Evolutionary conservation across 2,329 filamentous ascomycete genomes (phyloP), one percentile per base, ranked within the genome.

Genomic region (Arthrobotrys conoides): DNA sequence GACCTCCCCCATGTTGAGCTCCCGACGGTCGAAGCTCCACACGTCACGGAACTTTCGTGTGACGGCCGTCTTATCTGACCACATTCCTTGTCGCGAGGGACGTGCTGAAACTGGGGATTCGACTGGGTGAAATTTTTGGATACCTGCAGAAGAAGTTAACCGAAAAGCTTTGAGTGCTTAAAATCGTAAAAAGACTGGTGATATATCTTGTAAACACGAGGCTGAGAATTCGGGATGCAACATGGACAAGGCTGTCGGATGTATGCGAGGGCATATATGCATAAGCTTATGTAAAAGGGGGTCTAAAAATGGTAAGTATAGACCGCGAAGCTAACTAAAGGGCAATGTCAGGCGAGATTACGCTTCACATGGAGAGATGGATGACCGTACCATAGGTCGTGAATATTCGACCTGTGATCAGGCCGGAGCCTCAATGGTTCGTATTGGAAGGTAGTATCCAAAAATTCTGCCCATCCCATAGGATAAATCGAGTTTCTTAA

Each of bases 31-130:
- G 12, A 6, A 30, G 9, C 4, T 38, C 12, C 14, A 24, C 6
- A 20, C 8, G 44, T 61, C 57, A 61, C 57, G 57, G 36, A 61
- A 61, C 20, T n/a, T 20, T 61, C 57, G 57, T 41, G 57, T 27
- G 33, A 61, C 44, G 57, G 20, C 16, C 36, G 18, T n/a, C 10
- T 27, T 44, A 5, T 2, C 20, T 44, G 6, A 36, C 33, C 20
- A 14, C 33, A 22, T 24, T 24, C 36, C 20, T 59, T 33, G 51
- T 36, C 16, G 51, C 27, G 24, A 36, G 27, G 33, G 14, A 55
- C 27, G 53, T 16, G 57, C 57, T n/a, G 20, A 44, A 9, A 24
- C 22, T 22, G 53, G 30, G 14, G 41, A 44, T 10, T 41, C n/a
- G 38, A 44, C 38, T 10, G 18, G 51, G 24, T 9, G n/a, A 14